Evolutionary conservation across 75 land plant species (phyloP).

Genomic region (Isoetes taiwanensis): DNA sequence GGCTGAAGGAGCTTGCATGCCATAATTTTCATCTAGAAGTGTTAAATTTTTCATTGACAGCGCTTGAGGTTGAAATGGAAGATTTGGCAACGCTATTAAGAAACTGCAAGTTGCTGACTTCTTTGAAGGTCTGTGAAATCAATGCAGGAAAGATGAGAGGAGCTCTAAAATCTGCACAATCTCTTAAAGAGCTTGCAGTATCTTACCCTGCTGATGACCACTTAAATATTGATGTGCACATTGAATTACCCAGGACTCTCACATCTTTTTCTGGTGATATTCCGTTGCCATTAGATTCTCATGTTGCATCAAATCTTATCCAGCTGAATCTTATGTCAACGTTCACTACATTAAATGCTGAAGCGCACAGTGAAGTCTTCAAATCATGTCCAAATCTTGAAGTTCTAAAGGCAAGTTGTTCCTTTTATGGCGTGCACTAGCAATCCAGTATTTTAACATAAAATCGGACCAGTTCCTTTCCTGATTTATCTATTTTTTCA

Average conservation of each 20-base stretch:
- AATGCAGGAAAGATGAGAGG: slow-evolving; percentile 34
- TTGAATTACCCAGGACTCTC: slow-evolving; percentile 42
- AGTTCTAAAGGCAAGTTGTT: slow-evolving; percentile 57
- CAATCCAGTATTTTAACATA: too few relatives aligned
- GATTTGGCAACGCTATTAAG: slow-evolving; percentile 57
- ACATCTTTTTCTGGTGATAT: slow-evolving; percentile 44
- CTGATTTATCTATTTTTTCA: too few relatives aligned
- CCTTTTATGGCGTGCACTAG: background rate
- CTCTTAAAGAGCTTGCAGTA: slow-evolving; percentile 67
- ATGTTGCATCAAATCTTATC: slow-evolving; percentile 36
- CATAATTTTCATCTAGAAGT: slow-evolving; percentile 47
- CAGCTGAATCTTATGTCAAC: slow-evolving; percentile 71
- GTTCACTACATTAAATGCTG: slow-evolving; percentile 41
- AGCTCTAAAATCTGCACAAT: slow-evolving; percentile 34
- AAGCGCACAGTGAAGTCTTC: slow-evolving; percentile 59
- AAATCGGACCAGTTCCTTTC: too few relatives aligned
- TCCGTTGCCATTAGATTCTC: slow-evolving; percentile 24
- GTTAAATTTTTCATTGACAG: slow-evolving; percentile 61
- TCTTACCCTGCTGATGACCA: slow-evolving; percentile 31
- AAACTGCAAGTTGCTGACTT: slow-evolving; percentile 50
- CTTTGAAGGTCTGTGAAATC: slow-evolving; percentile 60
- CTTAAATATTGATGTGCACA: background rate
- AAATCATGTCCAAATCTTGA: slow-evolving; percentile 73
- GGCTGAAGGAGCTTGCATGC: slow-evolving; percentile 75
- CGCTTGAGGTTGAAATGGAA: slow-evolving; percentile 22